These are phyloP conservation scores for Amanita pallidorosea DNA, from an alignment of 768 basidiomycete species.

Conservation along the genomic window DNA sequence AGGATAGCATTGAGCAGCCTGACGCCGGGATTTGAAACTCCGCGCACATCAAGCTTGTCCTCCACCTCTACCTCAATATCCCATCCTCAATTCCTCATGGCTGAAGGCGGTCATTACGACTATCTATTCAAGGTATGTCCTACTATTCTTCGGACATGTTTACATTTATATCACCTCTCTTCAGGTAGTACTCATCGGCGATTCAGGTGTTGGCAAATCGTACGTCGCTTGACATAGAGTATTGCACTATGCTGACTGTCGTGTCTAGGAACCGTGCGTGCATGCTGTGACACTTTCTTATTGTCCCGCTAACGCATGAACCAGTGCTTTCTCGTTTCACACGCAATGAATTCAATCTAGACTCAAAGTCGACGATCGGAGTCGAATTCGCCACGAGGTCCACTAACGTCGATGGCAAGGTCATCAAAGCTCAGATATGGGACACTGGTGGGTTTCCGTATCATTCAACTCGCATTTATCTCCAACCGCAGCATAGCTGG, in stretches of 20 bases:
- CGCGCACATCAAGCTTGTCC: conserved; percentile 8
- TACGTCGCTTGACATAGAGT: conserved; percentile 36
- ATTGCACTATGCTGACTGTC: conserved; percentile 4
- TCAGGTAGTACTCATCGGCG: conserved; percentile 96
- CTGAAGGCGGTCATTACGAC: conserved; percentile 94
- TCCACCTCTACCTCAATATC: conserved; percentile 11
- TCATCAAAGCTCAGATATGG: conserved; percentile 98
- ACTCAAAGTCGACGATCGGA: conserved; percentile 98
- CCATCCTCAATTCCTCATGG: conserved; percentile 33
- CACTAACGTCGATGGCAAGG: conserved; percentile 93
- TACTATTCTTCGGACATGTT: neutral
- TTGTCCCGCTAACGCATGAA: neutral
- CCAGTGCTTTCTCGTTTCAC: conserved; percentile 99
- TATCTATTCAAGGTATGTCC: conserved; percentile 90
- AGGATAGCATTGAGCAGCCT: neutral
- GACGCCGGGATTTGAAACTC: conserved; percentile 18
- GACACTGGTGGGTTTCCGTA: conserved; percentile 68
- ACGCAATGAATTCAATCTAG: conserved; percentile 97
- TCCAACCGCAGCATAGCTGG: conserved; percentile 45
- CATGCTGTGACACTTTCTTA: neutral
- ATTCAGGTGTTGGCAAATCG: conserved; percentile 99
- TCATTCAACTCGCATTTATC: neutral
- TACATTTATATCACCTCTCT: conserved; percentile 5
- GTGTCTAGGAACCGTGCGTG: conserved; percentile 53
- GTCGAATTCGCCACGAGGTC: conserved; percentile 98